Conservation (phyloP, 2,329 filamentous ascomycete genomes). For the Claviceps maximensis region DNA sequence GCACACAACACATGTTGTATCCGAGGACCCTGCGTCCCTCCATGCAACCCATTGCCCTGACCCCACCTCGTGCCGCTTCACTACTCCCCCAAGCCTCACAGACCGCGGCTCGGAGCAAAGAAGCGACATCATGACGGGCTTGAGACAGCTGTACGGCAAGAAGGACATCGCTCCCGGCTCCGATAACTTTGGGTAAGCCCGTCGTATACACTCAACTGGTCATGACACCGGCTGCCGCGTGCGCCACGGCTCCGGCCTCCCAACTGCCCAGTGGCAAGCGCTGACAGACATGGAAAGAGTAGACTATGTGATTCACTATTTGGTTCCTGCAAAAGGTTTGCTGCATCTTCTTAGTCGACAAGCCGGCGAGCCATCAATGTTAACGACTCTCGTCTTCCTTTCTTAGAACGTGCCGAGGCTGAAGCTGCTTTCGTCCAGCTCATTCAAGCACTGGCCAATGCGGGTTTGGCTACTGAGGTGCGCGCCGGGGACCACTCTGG, state of each 20-base stretch:
- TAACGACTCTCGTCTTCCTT: neutral
- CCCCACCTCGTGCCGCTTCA: neutral
- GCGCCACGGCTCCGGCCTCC: neutral
- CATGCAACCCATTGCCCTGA: neutral
- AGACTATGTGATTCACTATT: slow-evolving; percentile 79
- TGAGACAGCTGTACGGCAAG: slow-evolving; percentile 20
- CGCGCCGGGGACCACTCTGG: slow-evolving; percentile 71
- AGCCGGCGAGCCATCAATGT: neutral
- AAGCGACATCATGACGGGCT: slow-evolving; percentile 19
- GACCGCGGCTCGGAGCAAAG: neutral
- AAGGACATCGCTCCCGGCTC: slow-evolving; percentile 14
- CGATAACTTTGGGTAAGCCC: slow-evolving; percentile 27
- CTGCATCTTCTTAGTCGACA: slow-evolving; percentile 13
- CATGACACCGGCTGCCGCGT: slow-evolving; percentile 7
- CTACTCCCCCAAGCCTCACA: neutral
- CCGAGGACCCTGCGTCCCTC: neutral
- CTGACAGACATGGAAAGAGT: slow-evolving; percentile 36
- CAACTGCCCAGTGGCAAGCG: neutral
- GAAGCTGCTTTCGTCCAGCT: slow-evolving; percentile 66
- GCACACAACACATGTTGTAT: neutral
- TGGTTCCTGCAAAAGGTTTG: slow-evolving; percentile 54
- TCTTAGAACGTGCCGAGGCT: slow-evolving; percentile 53
- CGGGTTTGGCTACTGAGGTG: slow-evolving; percentile 81
- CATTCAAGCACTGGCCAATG: slow-evolving; percentile 57
- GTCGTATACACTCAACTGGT: neutral